These are phyloP conservation scores for Colletotrichum cordylinicola DNA, from an alignment of 2,329 filamentous ascomycete species.

Conservation along the genomic window DNA sequence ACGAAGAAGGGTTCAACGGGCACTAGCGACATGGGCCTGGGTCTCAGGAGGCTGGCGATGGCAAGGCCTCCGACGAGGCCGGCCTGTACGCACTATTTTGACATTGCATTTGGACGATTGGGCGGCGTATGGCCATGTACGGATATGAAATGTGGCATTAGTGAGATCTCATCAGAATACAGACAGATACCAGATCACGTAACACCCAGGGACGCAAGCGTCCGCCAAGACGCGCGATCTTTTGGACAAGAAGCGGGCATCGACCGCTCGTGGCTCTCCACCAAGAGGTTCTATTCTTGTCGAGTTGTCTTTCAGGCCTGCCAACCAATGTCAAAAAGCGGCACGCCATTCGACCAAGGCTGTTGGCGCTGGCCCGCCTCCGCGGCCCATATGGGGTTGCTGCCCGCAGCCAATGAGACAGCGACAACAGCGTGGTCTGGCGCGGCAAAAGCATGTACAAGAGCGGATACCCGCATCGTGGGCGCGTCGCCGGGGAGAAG, in stretches of 20 bases:
- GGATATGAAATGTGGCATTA: not conserved
- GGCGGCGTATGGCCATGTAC: not conserved
- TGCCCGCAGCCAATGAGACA: not conserved
- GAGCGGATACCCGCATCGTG: constrained; percentile 14
- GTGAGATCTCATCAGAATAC: constrained; percentile 6
- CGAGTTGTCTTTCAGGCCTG: constrained; percentile 3
- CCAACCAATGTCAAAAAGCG: not conserved
- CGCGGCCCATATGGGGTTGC: not conserved
- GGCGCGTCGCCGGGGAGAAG: constrained; percentile 15
- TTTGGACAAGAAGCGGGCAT: not conserved
- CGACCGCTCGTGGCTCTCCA: not conserved
- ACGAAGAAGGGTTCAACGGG: constrained; percentile 64
- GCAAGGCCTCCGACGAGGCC: not conserved
- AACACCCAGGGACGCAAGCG: not conserved
- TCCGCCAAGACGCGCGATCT: not conserved
- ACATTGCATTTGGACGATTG: constrained; percentile 1
- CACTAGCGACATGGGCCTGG: constrained; percentile 29
- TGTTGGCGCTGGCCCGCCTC: constrained; percentile 9
- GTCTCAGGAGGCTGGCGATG: not conserved
- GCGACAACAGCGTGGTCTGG: not conserved
- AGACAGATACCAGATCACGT: not conserved
- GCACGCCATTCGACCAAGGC: not conserved
- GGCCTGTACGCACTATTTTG: not conserved
- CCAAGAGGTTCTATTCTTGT: constrained; percentile 6
- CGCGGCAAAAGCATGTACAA: constrained; percentile 23